These are phyloP conservation scores for Melocanna baccifera DNA, from an alignment of 176 grass and related monocot genomes.

Conservation along the genomic window DNA sequence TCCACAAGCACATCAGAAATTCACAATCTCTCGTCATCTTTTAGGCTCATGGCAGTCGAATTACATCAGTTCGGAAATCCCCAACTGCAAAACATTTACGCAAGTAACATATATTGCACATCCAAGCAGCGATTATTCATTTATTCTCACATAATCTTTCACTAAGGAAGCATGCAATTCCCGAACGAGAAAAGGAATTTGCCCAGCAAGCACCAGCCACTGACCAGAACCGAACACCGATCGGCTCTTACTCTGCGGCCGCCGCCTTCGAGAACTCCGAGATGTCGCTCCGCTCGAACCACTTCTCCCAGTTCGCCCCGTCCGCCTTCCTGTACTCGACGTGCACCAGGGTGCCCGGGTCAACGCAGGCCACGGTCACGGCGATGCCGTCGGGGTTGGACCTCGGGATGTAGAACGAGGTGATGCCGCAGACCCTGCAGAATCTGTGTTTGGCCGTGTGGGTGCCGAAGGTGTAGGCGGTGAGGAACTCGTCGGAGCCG, in stretches of 20 bases:
- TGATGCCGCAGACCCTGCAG: slow-evolving; percentile 79
- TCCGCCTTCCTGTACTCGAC: slow-evolving; percentile 56
- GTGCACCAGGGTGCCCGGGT: slow-evolving; percentile 61
- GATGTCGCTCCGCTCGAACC: background rate
- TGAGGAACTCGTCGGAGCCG: slow-evolving; percentile 48
- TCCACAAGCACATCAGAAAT: too few relatives aligned
- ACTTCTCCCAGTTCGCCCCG: slow-evolving; percentile 62
- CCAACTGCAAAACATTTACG: background rate
- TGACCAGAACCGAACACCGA: background rate
- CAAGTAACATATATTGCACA: background rate
- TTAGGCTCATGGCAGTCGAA: too few relatives aligned
- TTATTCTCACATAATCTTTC: background rate
- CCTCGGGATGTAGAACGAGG: slow-evolving; percentile 79
- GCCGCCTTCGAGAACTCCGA: background rate
- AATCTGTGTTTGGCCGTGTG: slow-evolving; percentile 79
- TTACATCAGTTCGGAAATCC: too few relatives aligned
- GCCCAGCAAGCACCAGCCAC: background rate
- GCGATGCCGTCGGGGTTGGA: slow-evolving; percentile 76
- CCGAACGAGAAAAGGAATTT: background rate
- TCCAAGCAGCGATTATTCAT: background rate
- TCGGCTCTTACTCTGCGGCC: background rate
- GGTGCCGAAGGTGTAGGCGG: slow-evolving; percentile 86
- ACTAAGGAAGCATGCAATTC: background rate
- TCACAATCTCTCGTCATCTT: too few relatives aligned
- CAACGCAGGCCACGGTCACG: slow-evolving; percentile 61